Percentiles rank a stretch among this genome's conserved stretches.
These are phyloP conservation scores for Talaromyces borbonicus DNA, from an alignment of 495 filamentous ascomycete species.

Conservation along the genomic window DNA sequence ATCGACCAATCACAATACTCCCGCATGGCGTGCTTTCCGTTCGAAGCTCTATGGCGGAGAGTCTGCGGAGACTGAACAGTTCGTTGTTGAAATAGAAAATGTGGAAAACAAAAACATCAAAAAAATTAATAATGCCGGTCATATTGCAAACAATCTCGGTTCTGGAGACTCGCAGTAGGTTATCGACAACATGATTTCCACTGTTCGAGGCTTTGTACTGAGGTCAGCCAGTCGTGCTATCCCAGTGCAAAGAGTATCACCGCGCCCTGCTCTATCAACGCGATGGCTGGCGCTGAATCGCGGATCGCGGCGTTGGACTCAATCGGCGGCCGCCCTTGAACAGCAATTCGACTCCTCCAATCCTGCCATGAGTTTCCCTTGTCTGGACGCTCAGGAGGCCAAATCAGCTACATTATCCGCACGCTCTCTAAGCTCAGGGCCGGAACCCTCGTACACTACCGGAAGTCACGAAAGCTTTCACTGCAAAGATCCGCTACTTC, in stretches of 20 bases:
- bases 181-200: too few species aligned
- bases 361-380: slow-evolving; percentile 89
- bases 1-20: slow-evolving; percentile 1
- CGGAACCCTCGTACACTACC: slow-evolving; percentile 89
- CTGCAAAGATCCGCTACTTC: slow-evolving; percentile 61
- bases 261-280: neutral
- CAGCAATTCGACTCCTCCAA: slow-evolving; percentile 51
- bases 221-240: too few species aligned
- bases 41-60: slow-evolving; percentile 4
- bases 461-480: slow-evolving; percentile 70
- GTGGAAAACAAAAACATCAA: too few species aligned
- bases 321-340: neutral
- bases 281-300: neutral
- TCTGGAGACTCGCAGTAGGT: too few species aligned
- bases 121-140: too few species aligned
- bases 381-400: slow-evolving; percentile 82
- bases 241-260: too few species aligned
- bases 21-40: slow-evolving; percentile 5
- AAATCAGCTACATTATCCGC: slow-evolving; percentile 69
- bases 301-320: slow-evolving; percentile 1
- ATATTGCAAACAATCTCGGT: too few species aligned
- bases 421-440: slow-evolving; percentile 62
- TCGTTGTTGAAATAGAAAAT: neutral
- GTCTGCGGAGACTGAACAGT: neutral
- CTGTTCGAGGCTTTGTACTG: too few species aligned